Conservation (phyloP, 768 basidiomycete species). For the Boletus eberwhitei region DNA sequence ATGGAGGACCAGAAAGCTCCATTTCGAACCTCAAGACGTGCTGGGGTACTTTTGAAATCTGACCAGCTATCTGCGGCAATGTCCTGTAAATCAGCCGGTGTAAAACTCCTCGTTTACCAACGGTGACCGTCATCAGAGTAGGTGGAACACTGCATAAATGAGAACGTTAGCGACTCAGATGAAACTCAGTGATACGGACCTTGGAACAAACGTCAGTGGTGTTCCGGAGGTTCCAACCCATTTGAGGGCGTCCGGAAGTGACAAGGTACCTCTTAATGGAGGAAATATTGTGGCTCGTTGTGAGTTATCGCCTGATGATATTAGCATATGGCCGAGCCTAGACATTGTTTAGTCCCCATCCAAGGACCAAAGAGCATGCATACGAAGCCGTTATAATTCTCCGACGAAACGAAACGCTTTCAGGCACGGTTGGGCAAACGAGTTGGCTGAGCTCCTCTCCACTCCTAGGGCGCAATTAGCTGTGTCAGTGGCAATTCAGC, state of each 20-base stretch:
- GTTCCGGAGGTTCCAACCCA: conserved; percentile 40
- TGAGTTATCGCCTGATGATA: conserved; percentile 36
- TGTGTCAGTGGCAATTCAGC: not conserved
- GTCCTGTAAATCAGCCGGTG: conserved; percentile 51
- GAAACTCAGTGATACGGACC: conserved; percentile 32
- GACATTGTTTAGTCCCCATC: conserved; percentile 4
- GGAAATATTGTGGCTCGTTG: conserved; percentile 41
- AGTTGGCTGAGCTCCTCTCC: conserved; percentile 15
- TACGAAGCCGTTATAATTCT: conserved; percentile 42
- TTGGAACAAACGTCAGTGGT: conserved; percentile 47
- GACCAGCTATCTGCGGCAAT: conserved; percentile 17
- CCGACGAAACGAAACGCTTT: not conserved
- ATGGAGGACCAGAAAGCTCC: conserved; percentile 17
- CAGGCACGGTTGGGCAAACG: conserved; percentile 1
- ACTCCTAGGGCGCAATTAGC: conserved; percentile 18
- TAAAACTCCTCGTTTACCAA: conserved; percentile 33
- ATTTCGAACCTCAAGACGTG: conserved; percentile 42
- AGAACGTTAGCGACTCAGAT: not conserved
- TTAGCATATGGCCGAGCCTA: conserved; percentile 63
- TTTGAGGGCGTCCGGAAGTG: conserved; percentile 41
- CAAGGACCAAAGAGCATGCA: not conserved
- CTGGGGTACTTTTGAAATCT: conserved; percentile 4
- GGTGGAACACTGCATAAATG: conserved; percentile 37
- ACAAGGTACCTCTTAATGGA: conserved; percentile 42
- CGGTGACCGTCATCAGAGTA: conserved; percentile 30